Evolutionary conservation across 768 basidiomycete genomes (phyloP), one percentile per base, ranked within the genome.

Genomic region (Strobilomyces confusus): DNA sequence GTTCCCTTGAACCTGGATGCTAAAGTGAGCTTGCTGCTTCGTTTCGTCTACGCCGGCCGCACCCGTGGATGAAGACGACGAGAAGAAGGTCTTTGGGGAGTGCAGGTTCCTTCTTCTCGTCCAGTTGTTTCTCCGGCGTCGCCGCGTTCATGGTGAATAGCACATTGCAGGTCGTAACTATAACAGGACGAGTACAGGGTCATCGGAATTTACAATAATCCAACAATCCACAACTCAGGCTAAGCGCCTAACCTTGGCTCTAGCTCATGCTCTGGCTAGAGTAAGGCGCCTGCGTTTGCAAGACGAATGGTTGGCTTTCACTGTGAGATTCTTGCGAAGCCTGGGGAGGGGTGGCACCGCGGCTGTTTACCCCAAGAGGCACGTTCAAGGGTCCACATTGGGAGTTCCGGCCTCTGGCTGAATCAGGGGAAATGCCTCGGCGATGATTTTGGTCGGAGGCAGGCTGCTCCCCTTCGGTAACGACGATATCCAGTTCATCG

Each of bases 21-120:
- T 26, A 7, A 6, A 9, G 49, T 61, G 46, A 61, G 59, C 20
- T 48, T 6, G 33, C 22, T 37, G 43, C 13, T 20, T 17, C 11
- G 19, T n/a, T 6, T 13, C 12, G 25, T n/a, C 19, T 9, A 7
- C 7, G 3, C n/a, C 20, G 4, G 32, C 43, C 59, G 79, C 79
- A 91, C 67, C 90, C 91, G 60, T 92, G 91, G 26, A 92, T 84
- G 64, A 90, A 92, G 36, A 92, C 73, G 51, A 90, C 64, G 34
- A 92, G 76, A 5, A 92, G 70, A 8, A 77, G 57, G n/a, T 83
- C 80, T 22, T 55, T 48, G 26, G 73, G 59, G 33, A 40, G 50
- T 29, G 54, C 23, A 41, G 54, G 40, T 23, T 23, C 32, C 9
- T 55, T 45, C 15, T 37, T 51, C 19, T 52, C 52, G 32, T 53